phyloP scores from a whole-genome alignment of 495 filamentous ascomycete species.

The Apodospora peruviana region DNA sequence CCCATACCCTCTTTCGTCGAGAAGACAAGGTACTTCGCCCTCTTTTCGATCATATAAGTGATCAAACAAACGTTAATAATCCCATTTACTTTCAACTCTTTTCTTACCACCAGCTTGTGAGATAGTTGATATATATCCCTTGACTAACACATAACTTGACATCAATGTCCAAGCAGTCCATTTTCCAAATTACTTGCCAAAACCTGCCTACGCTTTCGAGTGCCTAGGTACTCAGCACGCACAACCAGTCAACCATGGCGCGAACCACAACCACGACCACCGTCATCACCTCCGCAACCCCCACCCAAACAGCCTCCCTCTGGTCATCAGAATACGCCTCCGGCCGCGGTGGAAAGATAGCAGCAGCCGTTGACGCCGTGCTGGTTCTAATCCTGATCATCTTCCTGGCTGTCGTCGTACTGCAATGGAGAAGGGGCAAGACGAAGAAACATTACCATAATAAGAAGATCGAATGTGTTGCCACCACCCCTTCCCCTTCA shows the following conservation, averaged over 20 bases:
- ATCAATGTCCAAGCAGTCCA: too few species aligned
- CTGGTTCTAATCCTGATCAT: neutral
- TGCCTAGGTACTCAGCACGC: too few species aligned
- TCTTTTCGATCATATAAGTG: too few species aligned
- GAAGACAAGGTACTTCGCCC: too few species aligned
- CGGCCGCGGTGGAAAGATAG: neutral
- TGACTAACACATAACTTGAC: too few species aligned
- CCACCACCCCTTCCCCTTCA: neutral
- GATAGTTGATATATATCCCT: too few species aligned
- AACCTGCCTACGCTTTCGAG: too few species aligned
- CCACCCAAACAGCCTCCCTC: neutral
- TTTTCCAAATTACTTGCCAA: too few species aligned
- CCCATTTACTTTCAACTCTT: too few species aligned
- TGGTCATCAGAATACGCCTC: slow-evolving; percentile 1
- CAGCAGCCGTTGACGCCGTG: slow-evolving; percentile 1
- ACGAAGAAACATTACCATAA: neutral
- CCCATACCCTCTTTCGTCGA: too few species aligned
- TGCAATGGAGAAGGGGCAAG: slow-evolving; percentile 3
- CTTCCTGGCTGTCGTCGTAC: slow-evolving; percentile 1
- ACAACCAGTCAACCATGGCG: neutral
- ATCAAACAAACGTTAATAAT: too few species aligned
- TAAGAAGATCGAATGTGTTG: neutral
- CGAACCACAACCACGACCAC: neutral
- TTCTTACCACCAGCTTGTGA: too few species aligned
- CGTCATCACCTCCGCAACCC: neutral